phyloP scores from a whole-genome alignment of 768 basidiomycete species.

The Guyanaporus albipodus region DNA sequence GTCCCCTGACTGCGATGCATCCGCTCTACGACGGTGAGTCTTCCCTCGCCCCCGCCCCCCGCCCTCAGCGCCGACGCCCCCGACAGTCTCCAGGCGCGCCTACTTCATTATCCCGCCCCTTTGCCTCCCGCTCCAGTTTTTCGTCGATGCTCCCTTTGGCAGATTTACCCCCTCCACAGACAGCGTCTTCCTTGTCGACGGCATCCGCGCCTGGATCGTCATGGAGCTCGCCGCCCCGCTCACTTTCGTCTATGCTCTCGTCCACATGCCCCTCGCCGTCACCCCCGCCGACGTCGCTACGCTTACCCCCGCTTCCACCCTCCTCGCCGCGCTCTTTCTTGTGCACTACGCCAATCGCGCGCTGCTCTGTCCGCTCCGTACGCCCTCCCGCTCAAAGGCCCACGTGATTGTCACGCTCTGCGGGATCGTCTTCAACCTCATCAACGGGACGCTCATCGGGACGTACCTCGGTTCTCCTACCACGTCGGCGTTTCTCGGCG shows the following conservation, averaged over 20 bases:
- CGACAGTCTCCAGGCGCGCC: slow-evolving; percentile 39
- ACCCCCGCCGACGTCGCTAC: slow-evolving; percentile 26
- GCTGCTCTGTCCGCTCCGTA: slow-evolving; percentile 71
- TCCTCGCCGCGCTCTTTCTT: slow-evolving; percentile 59
- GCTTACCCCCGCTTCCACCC: slow-evolving; percentile 38
- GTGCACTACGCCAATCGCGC: slow-evolving; percentile 84
- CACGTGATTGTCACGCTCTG: slow-evolving; percentile 60
- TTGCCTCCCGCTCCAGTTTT: slow-evolving; percentile 37
- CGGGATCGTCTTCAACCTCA: slow-evolving; percentile 61
- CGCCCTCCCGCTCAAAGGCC: slow-evolving; percentile 72
- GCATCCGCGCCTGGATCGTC: slow-evolving; percentile 63
- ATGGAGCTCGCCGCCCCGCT: slow-evolving; percentile 72
- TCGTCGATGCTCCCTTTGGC: slow-evolving; percentile 78
- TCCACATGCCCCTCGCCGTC: slow-evolving; percentile 45
- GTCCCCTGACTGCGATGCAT: slow-evolving; percentile 10
- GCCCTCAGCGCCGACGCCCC: not conserved
- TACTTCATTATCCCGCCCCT: slow-evolving; percentile 41
- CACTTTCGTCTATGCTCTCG: slow-evolving; percentile 48
- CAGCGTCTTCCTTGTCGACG: slow-evolving; percentile 54
- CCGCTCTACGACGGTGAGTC: slow-evolving; percentile 24
- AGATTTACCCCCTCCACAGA: slow-evolving; percentile 53
- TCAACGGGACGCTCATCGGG: slow-evolving; percentile 71
- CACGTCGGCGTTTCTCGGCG: slow-evolving; percentile 41
- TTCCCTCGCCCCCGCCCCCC: not conserved
- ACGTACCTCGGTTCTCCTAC: slow-evolving; percentile 61